These are phyloP conservation scores for Tricladium varicosporioides DNA, from an alignment of 2,329 filamentous ascomycete species.

Conservation along the genomic window DNA sequence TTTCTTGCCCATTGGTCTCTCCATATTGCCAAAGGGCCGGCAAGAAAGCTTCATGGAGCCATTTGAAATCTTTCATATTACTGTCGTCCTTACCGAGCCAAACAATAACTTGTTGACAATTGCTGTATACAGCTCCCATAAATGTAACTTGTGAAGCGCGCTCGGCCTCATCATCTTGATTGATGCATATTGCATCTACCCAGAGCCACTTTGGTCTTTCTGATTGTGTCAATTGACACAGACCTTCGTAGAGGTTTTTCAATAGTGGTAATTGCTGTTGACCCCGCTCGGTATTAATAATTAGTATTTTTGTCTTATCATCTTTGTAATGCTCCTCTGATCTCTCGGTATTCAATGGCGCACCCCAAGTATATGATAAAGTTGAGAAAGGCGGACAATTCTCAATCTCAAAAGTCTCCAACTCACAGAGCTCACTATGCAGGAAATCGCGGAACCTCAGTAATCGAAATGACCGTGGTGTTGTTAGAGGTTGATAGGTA, in stretches of 20 bases:
- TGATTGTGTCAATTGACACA: slow-evolving; percentile 3
- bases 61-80: slow-evolving; percentile 10
- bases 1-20: not conserved
- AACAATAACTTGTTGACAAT: slow-evolving; percentile 3
- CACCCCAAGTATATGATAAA: slow-evolving; percentile 8
- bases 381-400: slow-evolving; percentile 6
- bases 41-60: slow-evolving; percentile 5
- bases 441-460: slow-evolving; percentile 10
- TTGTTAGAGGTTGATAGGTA: slow-evolving; percentile 4
- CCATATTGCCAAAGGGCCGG: slow-evolving; percentile 5
- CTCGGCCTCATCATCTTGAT: slow-evolving; percentile 10
- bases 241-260: slow-evolving; percentile 9
- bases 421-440: slow-evolving; percentile 3
- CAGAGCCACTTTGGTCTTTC: slow-evolving; percentile 6
- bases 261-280: not conserved
- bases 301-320: not conserved
- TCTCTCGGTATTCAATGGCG: slow-evolving; percentile 5
- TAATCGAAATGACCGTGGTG: slow-evolving; percentile 2
- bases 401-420: slow-evolving; percentile 8
- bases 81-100: slow-evolving; percentile 14
- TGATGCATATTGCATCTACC: slow-evolving; percentile 16
- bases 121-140: slow-evolving; percentile 11
- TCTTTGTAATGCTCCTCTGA: slow-evolving; percentile 4
- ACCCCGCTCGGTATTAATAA: not conserved
- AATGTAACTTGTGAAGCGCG: slow-evolving; percentile 6